Conservation (phyloP, 768 basidiomycete genomes). For the Collybia sordida region DNA sequence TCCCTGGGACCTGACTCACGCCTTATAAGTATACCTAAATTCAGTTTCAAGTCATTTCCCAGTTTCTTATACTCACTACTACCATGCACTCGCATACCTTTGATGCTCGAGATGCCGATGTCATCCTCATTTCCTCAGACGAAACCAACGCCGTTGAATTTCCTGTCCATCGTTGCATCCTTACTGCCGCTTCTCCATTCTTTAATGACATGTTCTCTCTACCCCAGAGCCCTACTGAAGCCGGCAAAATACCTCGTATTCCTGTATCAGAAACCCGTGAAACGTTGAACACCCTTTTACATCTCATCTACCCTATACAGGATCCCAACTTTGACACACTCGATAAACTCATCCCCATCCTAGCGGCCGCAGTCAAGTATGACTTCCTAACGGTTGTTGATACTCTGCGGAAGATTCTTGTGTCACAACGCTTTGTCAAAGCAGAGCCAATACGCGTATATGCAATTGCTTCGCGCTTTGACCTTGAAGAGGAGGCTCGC, state of each 20-base stretch:
- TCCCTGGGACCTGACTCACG: not conserved
- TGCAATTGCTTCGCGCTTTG: slow-evolving; percentile 66
- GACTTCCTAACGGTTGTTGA: slow-evolving; percentile 49
- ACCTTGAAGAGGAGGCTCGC: slow-evolving; percentile 61
- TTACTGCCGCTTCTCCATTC: slow-evolving; percentile 64
- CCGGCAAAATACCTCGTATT: slow-evolving; percentile 40
- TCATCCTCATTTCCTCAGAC: slow-evolving; percentile 46
- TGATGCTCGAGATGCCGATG: slow-evolving; percentile 49
- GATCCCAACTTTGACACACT: slow-evolving; percentile 51
- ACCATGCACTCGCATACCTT: slow-evolving; percentile 30
- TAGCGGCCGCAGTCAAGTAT: slow-evolving; percentile 63
- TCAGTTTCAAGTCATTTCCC: slow-evolving; percentile 4
- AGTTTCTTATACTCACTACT: not conserved
- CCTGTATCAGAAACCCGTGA: slow-evolving; percentile 52
- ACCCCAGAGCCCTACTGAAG: slow-evolving; percentile 40
- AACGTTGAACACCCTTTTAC: slow-evolving; percentile 50
- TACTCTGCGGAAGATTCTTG: slow-evolving; percentile 49
- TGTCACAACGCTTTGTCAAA: slow-evolving; percentile 47
- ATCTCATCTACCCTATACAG: slow-evolving; percentile 61
- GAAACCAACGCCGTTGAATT: slow-evolving; percentile 43
- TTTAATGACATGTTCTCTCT: slow-evolving; percentile 69
- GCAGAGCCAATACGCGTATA: slow-evolving; percentile 61
- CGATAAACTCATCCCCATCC: slow-evolving; percentile 50
- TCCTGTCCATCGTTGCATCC: slow-evolving; percentile 59
- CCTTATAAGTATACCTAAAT: not conserved